A percentile compares a stretch with the other conserved stretches of the same genome.
phyloP scores from a whole-genome alignment of 2,329 filamentous ascomycete genomes.

The Corinectria fuckeliana region DNA sequence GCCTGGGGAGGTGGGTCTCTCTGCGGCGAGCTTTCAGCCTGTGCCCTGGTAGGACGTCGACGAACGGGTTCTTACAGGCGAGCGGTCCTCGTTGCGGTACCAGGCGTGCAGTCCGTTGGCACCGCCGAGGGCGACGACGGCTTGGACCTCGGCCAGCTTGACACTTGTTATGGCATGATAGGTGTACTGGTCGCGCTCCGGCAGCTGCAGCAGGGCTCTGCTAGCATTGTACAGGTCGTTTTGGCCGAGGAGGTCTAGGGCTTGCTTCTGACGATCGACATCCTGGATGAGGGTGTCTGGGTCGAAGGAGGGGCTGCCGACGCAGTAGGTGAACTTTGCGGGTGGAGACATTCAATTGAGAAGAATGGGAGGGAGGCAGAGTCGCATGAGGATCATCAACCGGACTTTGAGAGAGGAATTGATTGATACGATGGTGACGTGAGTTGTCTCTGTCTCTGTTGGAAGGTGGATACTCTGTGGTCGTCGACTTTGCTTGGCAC shows the following conservation, averaged over 20 bases:
- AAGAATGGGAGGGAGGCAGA: background rate
- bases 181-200: slow-evolving; percentile 53
- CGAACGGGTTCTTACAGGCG: slow-evolving; percentile 38
- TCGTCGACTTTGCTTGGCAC: too few relatives aligned
- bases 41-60: background rate
- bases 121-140: slow-evolving; percentile 50
- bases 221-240: slow-evolving; percentile 56
- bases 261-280: slow-evolving; percentile 45
- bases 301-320: slow-evolving; percentile 52
- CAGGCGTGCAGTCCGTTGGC: slow-evolving; percentile 56
- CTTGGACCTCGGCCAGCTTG: slow-evolving; percentile 56
- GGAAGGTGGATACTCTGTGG: slow-evolving; percentile 31
- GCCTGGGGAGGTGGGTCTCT: slow-evolving; percentile 56
- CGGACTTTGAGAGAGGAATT: slow-evolving; percentile 11
- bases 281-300: slow-evolving; percentile 51
- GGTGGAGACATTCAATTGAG: slow-evolving; percentile 37
- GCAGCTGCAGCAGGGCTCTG: slow-evolving; percentile 51
- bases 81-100: slow-evolving; percentile 51
- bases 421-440: slow-evolving; percentile 26
- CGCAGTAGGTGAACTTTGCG: slow-evolving; percentile 47
- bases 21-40: slow-evolving; percentile 34
- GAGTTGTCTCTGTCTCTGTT: slow-evolving; percentile 15
- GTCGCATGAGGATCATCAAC: background rate
- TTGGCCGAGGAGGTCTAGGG: slow-evolving; percentile 46
- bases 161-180: slow-evolving; percentile 61